phyloP scores from a whole-genome alignment of 2,329 filamentous ascomycete genomes.

The Xylariales sp. region DNA sequence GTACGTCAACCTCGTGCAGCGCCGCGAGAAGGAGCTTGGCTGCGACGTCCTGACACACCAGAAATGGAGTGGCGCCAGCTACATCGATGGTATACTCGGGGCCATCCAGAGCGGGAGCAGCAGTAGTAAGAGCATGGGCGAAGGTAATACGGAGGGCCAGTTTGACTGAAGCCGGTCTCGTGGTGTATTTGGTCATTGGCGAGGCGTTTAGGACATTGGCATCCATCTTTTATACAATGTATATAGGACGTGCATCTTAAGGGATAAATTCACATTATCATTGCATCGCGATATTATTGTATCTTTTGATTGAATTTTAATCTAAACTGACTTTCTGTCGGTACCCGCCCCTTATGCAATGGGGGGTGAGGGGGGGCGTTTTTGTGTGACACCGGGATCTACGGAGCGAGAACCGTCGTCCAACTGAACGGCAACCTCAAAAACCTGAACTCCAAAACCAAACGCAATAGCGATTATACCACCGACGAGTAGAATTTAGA shows the following conservation, averaged over 20 bases:
- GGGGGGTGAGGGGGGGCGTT: too few relatives aligned
- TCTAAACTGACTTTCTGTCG: too few relatives aligned
- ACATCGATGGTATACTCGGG: constrained; percentile 90
- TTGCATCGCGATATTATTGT: background rate
- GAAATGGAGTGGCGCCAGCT: constrained; percentile 77
- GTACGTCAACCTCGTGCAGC: constrained; percentile 94
- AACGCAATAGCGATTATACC: background rate
- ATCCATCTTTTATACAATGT: constrained; percentile 8
- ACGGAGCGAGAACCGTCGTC: constrained; percentile 3
- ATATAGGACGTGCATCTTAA: constrained; percentile 11
- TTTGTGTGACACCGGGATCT: too few relatives aligned
- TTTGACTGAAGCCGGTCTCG: constrained; percentile 53
- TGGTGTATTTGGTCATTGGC: background rate
- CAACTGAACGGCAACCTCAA: constrained; percentile 1
- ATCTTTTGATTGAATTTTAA: background rate
- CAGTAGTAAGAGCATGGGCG: constrained; percentile 90
- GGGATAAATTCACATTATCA: background rate
- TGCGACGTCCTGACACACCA: constrained; percentile 96
- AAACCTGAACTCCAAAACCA: constrained; percentile 25
- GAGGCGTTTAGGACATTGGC: constrained; percentile 24
- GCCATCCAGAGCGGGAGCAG: constrained; percentile 92
- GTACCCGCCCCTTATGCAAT: too few relatives aligned
- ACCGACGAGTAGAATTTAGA: constrained; percentile 49
- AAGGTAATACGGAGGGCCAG: constrained; percentile 87
- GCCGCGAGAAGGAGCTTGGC: constrained; percentile 87